Conservation (phyloP, 2,329 filamentous ascomycete species). For the Hypoxylon sp. region DNA sequence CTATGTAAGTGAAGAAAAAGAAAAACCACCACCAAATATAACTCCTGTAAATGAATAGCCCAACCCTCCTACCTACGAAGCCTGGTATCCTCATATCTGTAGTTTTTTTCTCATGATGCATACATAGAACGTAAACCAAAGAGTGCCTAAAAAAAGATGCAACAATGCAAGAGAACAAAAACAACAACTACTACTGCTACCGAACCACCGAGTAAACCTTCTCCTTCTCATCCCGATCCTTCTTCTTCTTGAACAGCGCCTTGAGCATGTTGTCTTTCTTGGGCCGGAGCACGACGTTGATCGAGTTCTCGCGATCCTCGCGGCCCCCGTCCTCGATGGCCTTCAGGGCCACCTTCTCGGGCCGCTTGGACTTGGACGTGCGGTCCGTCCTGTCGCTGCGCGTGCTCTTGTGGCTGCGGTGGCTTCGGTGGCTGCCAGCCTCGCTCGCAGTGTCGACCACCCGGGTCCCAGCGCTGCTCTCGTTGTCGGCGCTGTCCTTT, state of each 20-base stretch:
- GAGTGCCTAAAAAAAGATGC: neutral
- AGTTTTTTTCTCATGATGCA: constrained; percentile 13
- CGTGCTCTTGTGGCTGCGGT: constrained; percentile 45
- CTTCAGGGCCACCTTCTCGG: constrained; percentile 41
- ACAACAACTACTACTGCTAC: constrained; percentile 4
- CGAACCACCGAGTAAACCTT: constrained; percentile 29
- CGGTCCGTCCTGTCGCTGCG: constrained; percentile 49
- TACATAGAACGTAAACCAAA: constrained; percentile 9
- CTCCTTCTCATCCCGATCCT: constrained; percentile 47
- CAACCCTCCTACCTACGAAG: constrained; percentile 10
- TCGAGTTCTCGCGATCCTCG: constrained; percentile 47
- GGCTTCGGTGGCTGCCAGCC: constrained; percentile 46
- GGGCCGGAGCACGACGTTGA: constrained; percentile 55
- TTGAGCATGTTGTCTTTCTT: constrained; percentile 65
- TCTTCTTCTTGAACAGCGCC: constrained; percentile 65
- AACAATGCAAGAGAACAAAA: neutral
- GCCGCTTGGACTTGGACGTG: constrained; percentile 45
- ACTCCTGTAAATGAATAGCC: constrained; percentile 23
- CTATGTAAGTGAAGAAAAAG: too few species aligned
- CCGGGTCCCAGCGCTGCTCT: constrained; percentile 44
- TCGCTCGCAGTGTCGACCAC: constrained; percentile 48
- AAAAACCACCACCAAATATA: too few species aligned
- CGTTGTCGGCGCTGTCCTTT: constrained; percentile 30
- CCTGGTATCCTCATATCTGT: constrained; percentile 21
- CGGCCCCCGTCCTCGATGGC: constrained; percentile 50